phyloP scores from a whole-genome alignment of 306 rosid genomes.

The Vachellia collinsii region DNA sequence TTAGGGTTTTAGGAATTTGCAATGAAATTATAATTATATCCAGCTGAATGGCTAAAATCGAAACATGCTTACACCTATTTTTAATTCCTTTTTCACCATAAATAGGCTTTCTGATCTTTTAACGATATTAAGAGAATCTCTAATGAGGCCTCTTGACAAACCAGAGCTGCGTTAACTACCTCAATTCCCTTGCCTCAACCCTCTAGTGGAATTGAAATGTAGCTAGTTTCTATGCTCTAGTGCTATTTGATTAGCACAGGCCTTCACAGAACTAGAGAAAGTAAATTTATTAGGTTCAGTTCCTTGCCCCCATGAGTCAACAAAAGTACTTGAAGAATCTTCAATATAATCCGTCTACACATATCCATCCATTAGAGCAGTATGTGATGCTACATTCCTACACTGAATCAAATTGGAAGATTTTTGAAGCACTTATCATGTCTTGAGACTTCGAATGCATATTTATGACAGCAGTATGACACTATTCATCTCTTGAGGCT shows the following conservation, averaged over 20 bases:
- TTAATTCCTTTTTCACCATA: too few relatives aligned
- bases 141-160: too few relatives aligned
- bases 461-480: conserved; percentile 52
- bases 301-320: conserved; percentile 46
- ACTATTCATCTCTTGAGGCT: conserved; percentile 41
- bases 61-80: too few relatives aligned
- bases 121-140: too few relatives aligned
- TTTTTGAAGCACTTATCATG: conserved; percentile 31
- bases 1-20: too few relatives aligned
- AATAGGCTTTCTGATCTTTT: too few relatives aligned
- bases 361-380: conserved; percentile 54
- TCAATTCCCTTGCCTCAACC: too few relatives aligned
- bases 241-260: conserved; percentile 59
- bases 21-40: too few relatives aligned
- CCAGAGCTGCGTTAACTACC: neutral
- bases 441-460: conserved; percentile 58
- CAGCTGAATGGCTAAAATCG: too few relatives aligned
- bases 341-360: conserved; percentile 48
- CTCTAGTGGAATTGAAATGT: conserved; percentile 27
- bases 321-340: conserved; percentile 48
- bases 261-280: conserved; percentile 65
- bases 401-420: conserved; percentile 39
- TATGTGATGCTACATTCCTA: conserved; percentile 52
- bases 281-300: conserved; percentile 62
- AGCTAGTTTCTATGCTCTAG: conserved; percentile 58